phyloP scores from a whole-genome alignment of 495 filamentous ascomycete species.

The Penicillium steckii region DNA sequence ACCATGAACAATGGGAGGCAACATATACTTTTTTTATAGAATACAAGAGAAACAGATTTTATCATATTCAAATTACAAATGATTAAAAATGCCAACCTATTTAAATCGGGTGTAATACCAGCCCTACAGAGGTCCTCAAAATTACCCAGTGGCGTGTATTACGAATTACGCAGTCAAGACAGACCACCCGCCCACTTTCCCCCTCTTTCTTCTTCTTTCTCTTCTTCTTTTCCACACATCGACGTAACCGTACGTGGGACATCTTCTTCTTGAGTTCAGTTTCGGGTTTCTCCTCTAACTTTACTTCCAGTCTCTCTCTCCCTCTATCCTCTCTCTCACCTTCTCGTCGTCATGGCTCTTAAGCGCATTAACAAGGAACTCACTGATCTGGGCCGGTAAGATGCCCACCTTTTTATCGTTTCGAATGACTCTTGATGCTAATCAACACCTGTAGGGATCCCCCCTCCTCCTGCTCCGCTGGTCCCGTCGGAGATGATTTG shows the following conservation, averaged over 20 bases:
- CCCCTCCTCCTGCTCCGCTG: constrained; percentile 97
- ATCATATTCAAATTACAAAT: too few relatives aligned
- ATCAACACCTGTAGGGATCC: constrained; percentile 68
- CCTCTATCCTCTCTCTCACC: constrained; percentile 15
- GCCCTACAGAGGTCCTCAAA: constrained; percentile 9
- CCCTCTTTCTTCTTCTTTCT: constrained; percentile 28
- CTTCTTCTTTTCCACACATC: constrained; percentile 32
- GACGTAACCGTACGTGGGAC: constrained; percentile 31
- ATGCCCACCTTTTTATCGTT: constrained; percentile 1
- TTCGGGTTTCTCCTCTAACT: constrained; percentile 6
- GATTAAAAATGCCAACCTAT: constrained; percentile 1
- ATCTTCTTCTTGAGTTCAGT: neutral
- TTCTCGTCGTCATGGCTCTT: constrained; percentile 75
- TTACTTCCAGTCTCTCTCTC: constrained; percentile 9
- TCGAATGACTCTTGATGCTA: neutral
- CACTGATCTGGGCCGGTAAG: constrained; percentile 97
- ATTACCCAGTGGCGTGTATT: constrained; percentile 18
- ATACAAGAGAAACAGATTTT: too few relatives aligned
- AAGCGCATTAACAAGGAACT: constrained; percentile 99
- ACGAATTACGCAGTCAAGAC: constrained; percentile 21
- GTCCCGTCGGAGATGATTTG: constrained; percentile 94
- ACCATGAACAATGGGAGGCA: too few relatives aligned
- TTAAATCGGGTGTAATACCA: neutral
- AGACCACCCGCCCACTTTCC: constrained; percentile 24
- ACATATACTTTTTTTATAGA: too few relatives aligned